phyloP scores from a whole-genome alignment of 306 rosid species.

The Arachis hypogaea region DNA sequence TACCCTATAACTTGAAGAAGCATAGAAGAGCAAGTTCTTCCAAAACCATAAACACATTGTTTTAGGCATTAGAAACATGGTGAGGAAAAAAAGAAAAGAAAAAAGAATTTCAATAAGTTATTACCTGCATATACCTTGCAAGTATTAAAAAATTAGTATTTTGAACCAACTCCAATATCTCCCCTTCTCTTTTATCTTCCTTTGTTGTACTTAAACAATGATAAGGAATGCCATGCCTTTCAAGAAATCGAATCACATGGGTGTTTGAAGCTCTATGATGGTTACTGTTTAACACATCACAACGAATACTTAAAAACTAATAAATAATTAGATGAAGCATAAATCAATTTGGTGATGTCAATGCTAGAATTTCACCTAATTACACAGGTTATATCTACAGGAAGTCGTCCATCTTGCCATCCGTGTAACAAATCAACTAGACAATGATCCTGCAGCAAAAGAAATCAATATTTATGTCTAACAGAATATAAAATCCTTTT shows the following conservation, averaged over 20 bases:
- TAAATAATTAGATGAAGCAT: neutral
- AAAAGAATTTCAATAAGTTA: slow-evolving; percentile 4
- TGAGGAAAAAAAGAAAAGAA: neutral
- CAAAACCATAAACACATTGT: neutral
- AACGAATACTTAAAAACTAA: slow-evolving; percentile 20
- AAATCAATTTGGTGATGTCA: slow-evolving; percentile 4
- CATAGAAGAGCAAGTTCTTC: slow-evolving; percentile 21
- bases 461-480: slow-evolving; percentile 25
- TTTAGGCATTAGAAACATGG: slow-evolving; percentile 15
- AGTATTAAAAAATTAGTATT: slow-evolving; percentile 88
- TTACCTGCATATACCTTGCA: slow-evolving; percentile 99
- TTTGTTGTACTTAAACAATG: slow-evolving; percentile 62
- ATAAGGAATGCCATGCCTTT: slow-evolving; percentile 84
- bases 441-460: slow-evolving; percentile 82
- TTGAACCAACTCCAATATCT: slow-evolving; percentile 83
- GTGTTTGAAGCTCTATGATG: slow-evolving; percentile 87
- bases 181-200: slow-evolving; percentile 75
- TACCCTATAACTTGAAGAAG: slow-evolving; percentile 9
- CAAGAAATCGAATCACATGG: slow-evolving; percentile 83
- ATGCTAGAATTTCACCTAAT: slow-evolving; percentile 61
- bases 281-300: slow-evolving; percentile 57
- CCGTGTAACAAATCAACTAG: slow-evolving; percentile 83
- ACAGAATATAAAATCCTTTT: neutral
- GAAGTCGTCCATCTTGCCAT: slow-evolving; percentile 92
- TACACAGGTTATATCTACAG: slow-evolving; percentile 83